Evolutionary conservation across 192 early-diverging fungal species (phyloP).

Genomic region (Linnemannia schmuckeri): DNA sequence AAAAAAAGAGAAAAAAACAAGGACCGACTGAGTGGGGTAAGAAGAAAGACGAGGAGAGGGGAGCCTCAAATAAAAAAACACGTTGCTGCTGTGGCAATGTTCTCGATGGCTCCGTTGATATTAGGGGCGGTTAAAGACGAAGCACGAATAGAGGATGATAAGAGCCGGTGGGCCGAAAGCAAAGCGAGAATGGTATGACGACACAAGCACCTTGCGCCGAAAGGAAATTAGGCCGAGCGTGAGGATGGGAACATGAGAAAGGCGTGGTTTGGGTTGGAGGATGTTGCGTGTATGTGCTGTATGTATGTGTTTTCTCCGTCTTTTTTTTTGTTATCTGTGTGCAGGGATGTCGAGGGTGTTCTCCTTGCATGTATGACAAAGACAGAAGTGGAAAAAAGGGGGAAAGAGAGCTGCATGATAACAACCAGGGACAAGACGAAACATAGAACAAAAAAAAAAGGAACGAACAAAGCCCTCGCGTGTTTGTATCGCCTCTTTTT

Average conservation of each 20-base stretch:
- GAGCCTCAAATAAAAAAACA: conserved; percentile 6
- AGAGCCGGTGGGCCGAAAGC: background rate
- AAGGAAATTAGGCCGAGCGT: background rate
- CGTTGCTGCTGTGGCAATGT: background rate
- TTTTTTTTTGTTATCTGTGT: background rate
- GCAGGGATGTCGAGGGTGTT: conserved; percentile 1
- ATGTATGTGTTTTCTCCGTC: background rate
- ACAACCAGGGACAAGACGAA: conserved; percentile 9
- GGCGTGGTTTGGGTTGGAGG: background rate
- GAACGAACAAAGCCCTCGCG: conserved; percentile 1
- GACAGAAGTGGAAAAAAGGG: conserved; percentile 6
- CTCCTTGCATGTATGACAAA: conserved; percentile 47
- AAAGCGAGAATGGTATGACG: background rate
- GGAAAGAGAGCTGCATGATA: conserved; percentile 24
- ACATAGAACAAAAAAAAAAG: background rate
- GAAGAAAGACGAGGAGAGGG: background rate
- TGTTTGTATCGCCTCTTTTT: background rate
- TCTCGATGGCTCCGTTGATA: background rate
- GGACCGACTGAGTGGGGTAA: no score
- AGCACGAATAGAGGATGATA: background rate
- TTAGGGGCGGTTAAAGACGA: background rate
- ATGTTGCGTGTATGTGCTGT: background rate
- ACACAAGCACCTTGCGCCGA: conserved; percentile 1
- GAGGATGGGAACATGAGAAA: conserved; percentile 6
- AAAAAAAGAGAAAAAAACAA: background rate